Evolutionary conservation across 768 basidiomycete genomes (phyloP), one percentile per base, ranked within the genome.

Genomic region (Xerocomus spinulosus): DNA sequence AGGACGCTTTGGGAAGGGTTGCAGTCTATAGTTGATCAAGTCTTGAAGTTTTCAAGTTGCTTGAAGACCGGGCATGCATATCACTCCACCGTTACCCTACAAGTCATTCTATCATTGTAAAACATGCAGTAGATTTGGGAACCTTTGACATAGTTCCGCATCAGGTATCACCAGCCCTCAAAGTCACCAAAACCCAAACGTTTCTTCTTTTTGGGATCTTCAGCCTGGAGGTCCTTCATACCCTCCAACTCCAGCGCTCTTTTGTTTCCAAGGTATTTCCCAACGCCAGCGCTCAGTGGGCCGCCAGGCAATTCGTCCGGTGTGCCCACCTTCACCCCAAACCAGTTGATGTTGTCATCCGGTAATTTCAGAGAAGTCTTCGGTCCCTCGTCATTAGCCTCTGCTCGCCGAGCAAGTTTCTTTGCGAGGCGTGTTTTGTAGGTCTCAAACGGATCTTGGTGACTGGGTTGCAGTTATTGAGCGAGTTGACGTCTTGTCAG

Each of bases 401-500:
- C 38, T 21, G 63, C 62, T 32, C 57, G 64, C 24, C 57, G 54
- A 2, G 86, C 83, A 9, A 90, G 76, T 56, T 87, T 88, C 60
- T 87, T 92, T 28, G 80, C 79, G 8, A 92, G 78, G 13, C 92
- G 83, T 20, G 73, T 76, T 62, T 94, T 92, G 68, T 96, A 97
- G 32, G 87, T 86, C 44, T 95, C 88, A 60, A 96, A 98, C 0
- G 96, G 96, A 67, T 99, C 94, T 70, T 92, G 87, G 59, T 91
- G 86, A 44, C 90, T 92, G 59, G 28, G 15, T 34, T 34, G 53
- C 14, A 30, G 46, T 54, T 35, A 54, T 50, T 13, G n/a, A n/a
- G n/a, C n/a, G n/a, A n/a, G n/a, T n/a, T n/a, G n/a, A n/a, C n/a
- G n/a, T n/a, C n/a, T n/a, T n/a, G n/a, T n/a, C n/a, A n/a, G n/a